A percentile compares a stretch with the other conserved stretches of the same genome.
Conservation (phyloP, 805 yeast genomes). For the Schwanniomyces pseudopolymorphus region DNA sequence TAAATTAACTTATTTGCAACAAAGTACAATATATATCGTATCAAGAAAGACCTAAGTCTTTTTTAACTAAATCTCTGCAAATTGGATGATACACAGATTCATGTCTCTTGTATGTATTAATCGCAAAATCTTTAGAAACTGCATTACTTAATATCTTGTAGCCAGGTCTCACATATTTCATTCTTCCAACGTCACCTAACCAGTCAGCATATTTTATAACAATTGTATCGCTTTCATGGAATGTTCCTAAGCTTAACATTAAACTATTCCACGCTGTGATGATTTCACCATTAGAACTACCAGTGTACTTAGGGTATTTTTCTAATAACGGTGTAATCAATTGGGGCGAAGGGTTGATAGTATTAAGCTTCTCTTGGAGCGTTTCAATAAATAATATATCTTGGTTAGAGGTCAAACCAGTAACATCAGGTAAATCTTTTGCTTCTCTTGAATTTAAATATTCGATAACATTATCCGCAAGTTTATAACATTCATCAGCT, state of each 20-base stretch:
- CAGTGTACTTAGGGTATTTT: slow-evolving; percentile 19
- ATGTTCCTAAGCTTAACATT: slow-evolving; percentile 21
- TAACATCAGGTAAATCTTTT: slow-evolving; percentile 13
- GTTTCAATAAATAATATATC: slow-evolving; percentile 24
- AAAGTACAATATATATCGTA: neutral
- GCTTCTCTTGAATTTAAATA: slow-evolving; percentile 3
- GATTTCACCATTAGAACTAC: slow-evolving; percentile 24
- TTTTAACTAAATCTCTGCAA: slow-evolving; percentile 24
- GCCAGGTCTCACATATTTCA: slow-evolving; percentile 38
- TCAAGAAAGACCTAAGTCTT: slow-evolving; percentile 14
- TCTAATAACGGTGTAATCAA: slow-evolving; percentile 13
- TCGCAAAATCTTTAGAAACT: slow-evolving; percentile 27
- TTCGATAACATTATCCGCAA: slow-evolving; percentile 22
- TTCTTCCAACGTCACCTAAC: slow-evolving; percentile 36
- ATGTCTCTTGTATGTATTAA: slow-evolving; percentile 20
- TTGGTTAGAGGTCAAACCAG: slow-evolving; percentile 22
- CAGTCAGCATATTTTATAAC: slow-evolving; percentile 24
- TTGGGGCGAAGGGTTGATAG: slow-evolving; percentile 4
- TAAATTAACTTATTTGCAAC: no score
- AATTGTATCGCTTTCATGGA: slow-evolving; percentile 9
- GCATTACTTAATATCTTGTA: slow-evolving; percentile 19
- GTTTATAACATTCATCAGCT: slow-evolving; percentile 24
- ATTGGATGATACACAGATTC: slow-evolving; percentile 31
- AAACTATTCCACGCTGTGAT: slow-evolving; percentile 22
- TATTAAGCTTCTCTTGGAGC: slow-evolving; percentile 16